phyloP scores from a whole-genome alignment of 208 protist species.

The Trypanosomatidae sp. region DNA sequence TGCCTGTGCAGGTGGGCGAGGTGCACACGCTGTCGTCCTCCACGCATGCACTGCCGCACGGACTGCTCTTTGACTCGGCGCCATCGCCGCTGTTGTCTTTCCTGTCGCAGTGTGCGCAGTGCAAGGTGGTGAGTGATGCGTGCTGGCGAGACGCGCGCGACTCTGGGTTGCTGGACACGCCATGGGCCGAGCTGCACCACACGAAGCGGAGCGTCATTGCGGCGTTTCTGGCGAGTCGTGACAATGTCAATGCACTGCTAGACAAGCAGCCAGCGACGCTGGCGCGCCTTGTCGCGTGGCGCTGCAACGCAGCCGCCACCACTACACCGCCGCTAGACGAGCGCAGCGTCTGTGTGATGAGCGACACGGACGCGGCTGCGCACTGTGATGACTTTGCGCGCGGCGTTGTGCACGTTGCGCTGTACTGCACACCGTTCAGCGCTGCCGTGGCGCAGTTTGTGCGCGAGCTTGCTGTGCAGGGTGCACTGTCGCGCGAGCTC shows the following conservation, averaged over 20 bases:
- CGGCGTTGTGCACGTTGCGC: no score
- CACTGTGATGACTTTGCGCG: no score
- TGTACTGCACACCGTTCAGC: no score
- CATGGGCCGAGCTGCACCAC: not conserved
- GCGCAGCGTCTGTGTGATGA: no score
- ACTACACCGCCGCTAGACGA: no score
- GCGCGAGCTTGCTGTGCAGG: no score
- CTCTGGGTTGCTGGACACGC: not conserved
- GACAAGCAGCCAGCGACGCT: conserved; percentile 28
- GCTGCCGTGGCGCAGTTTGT: no score
- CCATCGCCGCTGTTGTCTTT: conserved; percentile 15
- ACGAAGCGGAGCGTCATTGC: conserved; percentile 6
- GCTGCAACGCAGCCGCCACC: no score
- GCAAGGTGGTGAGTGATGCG: conserved; percentile 8
- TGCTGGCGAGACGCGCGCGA: conserved; percentile 11
- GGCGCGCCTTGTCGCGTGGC: conserved; percentile 23
- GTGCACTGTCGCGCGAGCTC: no score
- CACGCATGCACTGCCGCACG: no score
- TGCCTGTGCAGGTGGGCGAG: conserved; percentile 41
- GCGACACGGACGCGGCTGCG: no score
- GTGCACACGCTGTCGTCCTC: conserved; percentile 9
- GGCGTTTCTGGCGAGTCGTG: not conserved
- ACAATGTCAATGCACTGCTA: conserved; percentile 7
- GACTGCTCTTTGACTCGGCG: conserved; percentile 19
- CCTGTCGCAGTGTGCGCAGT: conserved; percentile 8